phyloP scores from a whole-genome alignment of 495 filamentous ascomycete genomes.

The Talaromyces trachyspermus region DNA sequence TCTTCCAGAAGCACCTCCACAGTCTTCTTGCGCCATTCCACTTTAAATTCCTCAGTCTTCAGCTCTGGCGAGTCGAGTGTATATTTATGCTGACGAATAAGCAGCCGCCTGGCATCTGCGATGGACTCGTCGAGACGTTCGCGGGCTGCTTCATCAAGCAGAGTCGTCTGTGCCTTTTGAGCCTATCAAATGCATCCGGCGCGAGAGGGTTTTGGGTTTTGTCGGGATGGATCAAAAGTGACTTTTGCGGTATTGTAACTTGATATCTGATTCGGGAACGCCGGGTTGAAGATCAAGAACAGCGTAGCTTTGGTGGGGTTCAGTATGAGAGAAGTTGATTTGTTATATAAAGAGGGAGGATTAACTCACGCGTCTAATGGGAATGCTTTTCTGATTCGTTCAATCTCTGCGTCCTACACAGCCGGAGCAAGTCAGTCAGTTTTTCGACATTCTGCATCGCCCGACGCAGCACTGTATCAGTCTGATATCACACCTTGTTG shows the following conservation, averaged over 20 bases:
- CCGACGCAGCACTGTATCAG: not conserved
- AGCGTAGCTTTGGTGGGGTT: constrained; percentile 57
- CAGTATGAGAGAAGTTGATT: constrained; percentile 9
- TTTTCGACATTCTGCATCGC: not conserved
- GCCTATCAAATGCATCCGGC: constrained; percentile 91
- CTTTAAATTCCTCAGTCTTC: constrained; percentile 66
- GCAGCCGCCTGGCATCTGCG: constrained; percentile 85
- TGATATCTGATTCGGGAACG: constrained; percentile 94
- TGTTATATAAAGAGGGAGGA: not conserved
- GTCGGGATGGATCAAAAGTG: constrained; percentile 95
- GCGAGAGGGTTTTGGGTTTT: constrained; percentile 89
- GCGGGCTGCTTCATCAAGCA: constrained; percentile 92
- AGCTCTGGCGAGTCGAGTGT: constrained; percentile 82
- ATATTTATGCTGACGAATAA: constrained; percentile 91
- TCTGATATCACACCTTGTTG: constrained; percentile 54
- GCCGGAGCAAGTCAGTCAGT: not conserved
- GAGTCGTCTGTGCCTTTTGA: constrained; percentile 89
- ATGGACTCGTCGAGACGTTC: constrained; percentile 86
- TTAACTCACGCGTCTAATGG: constrained; percentile 71
- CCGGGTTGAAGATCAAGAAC: constrained; percentile 95
- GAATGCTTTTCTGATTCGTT: constrained; percentile 87
- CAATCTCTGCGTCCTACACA: constrained; percentile 90
- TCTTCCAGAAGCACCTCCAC: constrained; percentile 87
- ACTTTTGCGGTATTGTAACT: constrained; percentile 85
- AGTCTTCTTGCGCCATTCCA: constrained; percentile 87